Evolutionary conservation across 441 rosid species (phyloP), one percentile per base, ranked within the genome.

Genomic region (Adansonia rubrostipa): DNA sequence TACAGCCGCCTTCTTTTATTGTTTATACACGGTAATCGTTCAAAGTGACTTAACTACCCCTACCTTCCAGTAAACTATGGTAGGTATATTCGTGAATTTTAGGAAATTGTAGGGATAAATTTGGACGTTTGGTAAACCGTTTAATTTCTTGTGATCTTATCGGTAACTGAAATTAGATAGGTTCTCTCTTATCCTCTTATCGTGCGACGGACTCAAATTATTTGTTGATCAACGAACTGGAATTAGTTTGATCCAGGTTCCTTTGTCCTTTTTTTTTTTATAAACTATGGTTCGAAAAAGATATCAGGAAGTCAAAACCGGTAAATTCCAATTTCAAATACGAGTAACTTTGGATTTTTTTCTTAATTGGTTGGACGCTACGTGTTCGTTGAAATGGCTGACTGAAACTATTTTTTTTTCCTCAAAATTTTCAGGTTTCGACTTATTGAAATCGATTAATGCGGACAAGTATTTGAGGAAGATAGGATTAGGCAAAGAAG

Each of bases 401-500:
- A 28, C 1, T 28, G 36, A 28, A 28, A 28, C 36, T 28, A 28
- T 28, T 28, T 28, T 28, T 28, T 28, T 58, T 73, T 51, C 20
- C n/a, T 1, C n/a, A 24, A 28, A 24, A 71, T 79, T 36, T 74
- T 82, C 79, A 90, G 96, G 92, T 50, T 47, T 88, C 11, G 81
- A 87, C 48, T 86, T 83, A 3, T 72, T 94, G 57, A 89, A 89
- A 76, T 84, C 95, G 15, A 28, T 87, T 65, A 77, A 89, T 40
- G 85, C 84, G 36, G 86, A 89, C 68, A 89, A 87, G 85, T 84
- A 89, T 61, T 69, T 94, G 71, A 89, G 84, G 81, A 94, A 90
- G 77, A 79, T 90, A 70, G 97, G 97, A 67, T 36, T 94, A 42
- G 97, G 94, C 48, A 89, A 71, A 85, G 92, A 90, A 65, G 95